Percentiles rank a stretch among this genome's conserved stretches.
Evolutionary conservation across 2,329 filamentous ascomycete genomes (phyloP).

Genomic region (Fusarium nodosum): DNA sequence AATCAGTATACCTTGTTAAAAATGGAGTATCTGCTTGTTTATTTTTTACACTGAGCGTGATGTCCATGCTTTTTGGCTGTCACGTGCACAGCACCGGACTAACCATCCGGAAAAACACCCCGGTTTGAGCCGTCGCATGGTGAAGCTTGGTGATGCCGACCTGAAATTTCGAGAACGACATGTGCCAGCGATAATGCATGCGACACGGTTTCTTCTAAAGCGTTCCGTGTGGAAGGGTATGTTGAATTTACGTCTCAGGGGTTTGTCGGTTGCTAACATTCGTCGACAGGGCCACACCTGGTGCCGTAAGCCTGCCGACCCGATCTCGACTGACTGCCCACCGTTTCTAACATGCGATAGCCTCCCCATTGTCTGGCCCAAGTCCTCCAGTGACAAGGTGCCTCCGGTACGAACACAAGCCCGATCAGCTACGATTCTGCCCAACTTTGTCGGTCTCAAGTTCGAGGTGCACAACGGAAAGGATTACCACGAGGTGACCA

Average conservation of each 20-base stretch:
- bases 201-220: conserved; percentile 75
- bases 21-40: not conserved
- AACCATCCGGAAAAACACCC: conserved; percentile 41
- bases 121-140: conserved; percentile 27
- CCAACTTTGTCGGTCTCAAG: conserved; percentile 89
- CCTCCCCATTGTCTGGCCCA: conserved; percentile 73
- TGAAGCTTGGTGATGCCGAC: conserved; percentile 36
- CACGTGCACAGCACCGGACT: conserved; percentile 28
- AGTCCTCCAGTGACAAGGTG: conserved; percentile 71
- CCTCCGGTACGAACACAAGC: conserved; percentile 88
- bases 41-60: not conserved
- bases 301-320: conserved; percentile 61
- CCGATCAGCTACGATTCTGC: conserved; percentile 88
- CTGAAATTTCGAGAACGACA: conserved; percentile 46
- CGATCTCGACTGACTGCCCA: conserved; percentile 21
- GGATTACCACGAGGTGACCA: conserved; percentile 82
- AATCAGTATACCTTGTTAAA: not conserved
- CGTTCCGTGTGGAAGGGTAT: conserved; percentile 92
- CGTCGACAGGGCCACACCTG: conserved; percentile 62
- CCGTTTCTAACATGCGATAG: conserved; percentile 56
- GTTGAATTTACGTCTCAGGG: conserved; percentile 23
- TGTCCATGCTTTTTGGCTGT: not conserved
- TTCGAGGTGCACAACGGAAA: conserved; percentile 96
- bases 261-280: conserved; percentile 40
- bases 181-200: conserved; percentile 69